Conservation (phyloP, 345 rosid genomes). For the Pistacia atlantica region DNA sequence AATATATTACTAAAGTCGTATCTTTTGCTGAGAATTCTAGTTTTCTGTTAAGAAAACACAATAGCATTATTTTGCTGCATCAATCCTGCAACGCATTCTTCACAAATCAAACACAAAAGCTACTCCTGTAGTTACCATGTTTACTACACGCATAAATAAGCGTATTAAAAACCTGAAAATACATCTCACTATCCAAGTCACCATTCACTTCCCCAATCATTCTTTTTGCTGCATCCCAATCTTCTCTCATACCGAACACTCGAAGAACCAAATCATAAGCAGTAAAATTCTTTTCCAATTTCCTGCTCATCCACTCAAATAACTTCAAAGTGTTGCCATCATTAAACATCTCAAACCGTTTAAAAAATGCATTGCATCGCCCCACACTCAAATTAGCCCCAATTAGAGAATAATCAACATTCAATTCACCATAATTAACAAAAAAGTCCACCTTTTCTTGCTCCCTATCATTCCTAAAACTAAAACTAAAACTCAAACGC, state of each 20-base stretch:
- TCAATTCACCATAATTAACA: slow-evolving; percentile 42
- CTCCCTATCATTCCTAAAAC: slow-evolving; percentile 30
- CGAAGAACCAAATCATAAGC: slow-evolving; percentile 79
- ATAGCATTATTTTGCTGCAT: no score
- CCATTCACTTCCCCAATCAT: slow-evolving; percentile 44
- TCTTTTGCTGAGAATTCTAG: neutral
- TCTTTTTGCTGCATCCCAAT: slow-evolving; percentile 73
- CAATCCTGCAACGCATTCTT: neutral
- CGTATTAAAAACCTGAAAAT: slow-evolving; percentile 69
- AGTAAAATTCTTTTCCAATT: slow-evolving; percentile 48
- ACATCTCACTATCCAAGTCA: slow-evolving; percentile 36
- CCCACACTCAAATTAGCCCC: slow-evolving; percentile 50
- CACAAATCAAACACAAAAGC: neutral
- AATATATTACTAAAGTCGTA: neutral
- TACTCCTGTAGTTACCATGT: slow-evolving; percentile 8
- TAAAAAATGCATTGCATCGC: slow-evolving; percentile 61
- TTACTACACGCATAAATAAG: slow-evolving; percentile 67
- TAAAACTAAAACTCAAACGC: slow-evolving; percentile 30
- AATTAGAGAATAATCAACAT: slow-evolving; percentile 55
- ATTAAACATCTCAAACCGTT: slow-evolving; percentile 62
- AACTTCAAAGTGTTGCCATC: slow-evolving; percentile 56
- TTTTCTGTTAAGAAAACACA: no score
- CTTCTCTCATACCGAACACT: slow-evolving; percentile 66
- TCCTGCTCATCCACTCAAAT: slow-evolving; percentile 87
- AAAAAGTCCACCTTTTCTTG: slow-evolving; percentile 36